phyloP scores from a whole-genome alignment of 2,329 filamentous ascomycete genomes.

The Colletotrichum phormii region DNA sequence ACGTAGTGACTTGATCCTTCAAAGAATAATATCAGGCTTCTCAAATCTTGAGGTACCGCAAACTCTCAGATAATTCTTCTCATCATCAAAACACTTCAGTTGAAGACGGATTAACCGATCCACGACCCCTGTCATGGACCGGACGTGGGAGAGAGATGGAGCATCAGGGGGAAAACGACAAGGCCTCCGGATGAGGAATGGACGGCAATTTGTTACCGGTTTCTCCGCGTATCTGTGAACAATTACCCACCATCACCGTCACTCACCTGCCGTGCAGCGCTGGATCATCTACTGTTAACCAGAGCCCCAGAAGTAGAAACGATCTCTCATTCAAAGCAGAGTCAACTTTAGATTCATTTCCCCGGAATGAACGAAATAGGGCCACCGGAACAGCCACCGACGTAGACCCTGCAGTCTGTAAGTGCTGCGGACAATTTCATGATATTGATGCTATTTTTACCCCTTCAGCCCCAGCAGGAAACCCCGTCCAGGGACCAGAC shows the following conservation, averaged over 20 bases:
- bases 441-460: conserved; percentile 26
- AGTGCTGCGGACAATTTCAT: conserved; percentile 5
- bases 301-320: background rate
- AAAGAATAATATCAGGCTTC: background rate
- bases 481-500: background rate
- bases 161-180: background rate
- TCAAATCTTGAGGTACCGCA: background rate
- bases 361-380: background rate
- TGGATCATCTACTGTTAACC: background rate
- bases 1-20: too few relatives aligned
- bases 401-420: background rate
- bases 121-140: background rate
- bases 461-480: background rate
- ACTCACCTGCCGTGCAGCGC: background rate
- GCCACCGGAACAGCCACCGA: conserved; percentile 15
- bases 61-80: background rate
- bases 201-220: background rate
- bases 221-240: background rate
- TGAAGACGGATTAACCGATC: background rate
- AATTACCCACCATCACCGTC: background rate
- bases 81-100: background rate
- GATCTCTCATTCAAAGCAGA: background rate
- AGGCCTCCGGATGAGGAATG: background rate
- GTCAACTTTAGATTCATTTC: background rate
- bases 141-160: background rate